Conservation (phyloP, 306 rosid species). For the Quercus alba region DNA sequence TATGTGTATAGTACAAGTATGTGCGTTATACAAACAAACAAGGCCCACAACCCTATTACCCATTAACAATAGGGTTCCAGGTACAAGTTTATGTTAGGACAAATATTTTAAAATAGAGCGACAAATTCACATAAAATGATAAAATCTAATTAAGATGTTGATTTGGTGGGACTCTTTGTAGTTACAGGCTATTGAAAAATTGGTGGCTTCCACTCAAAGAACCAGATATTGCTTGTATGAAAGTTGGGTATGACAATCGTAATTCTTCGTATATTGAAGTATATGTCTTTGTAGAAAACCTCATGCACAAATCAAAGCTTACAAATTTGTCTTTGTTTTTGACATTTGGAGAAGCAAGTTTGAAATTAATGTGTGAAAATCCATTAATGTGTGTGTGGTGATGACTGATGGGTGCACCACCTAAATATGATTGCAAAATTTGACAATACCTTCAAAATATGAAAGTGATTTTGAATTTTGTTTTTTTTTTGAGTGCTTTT, state of each 20-base stretch:
- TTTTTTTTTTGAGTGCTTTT: background rate
- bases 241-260: background rate
- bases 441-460: background rate
- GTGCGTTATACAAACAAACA: too few species aligned
- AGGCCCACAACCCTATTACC: too few species aligned
- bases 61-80: background rate
- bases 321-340: background rate
- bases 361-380: background rate
- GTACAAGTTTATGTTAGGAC: background rate
- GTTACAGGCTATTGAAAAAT: background rate
- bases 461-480: background rate
- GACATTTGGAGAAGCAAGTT: background rate
- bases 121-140: too few species aligned
- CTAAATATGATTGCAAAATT: background rate
- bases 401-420: background rate
- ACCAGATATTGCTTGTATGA: background rate
- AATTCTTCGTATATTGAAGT: background rate
- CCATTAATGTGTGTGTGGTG: background rate
- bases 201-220: background rate
- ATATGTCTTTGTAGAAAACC: background rate
- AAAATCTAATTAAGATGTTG: background rate
- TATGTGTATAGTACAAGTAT: too few species aligned
- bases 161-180: background rate
- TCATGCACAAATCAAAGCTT: background rate
- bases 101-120: too few species aligned